Evolutionary conservation across 768 basidiomycete species (phyloP), one percentile per base, ranked within the genome.

Genomic region (Panaeolus cyanescens): DNA sequence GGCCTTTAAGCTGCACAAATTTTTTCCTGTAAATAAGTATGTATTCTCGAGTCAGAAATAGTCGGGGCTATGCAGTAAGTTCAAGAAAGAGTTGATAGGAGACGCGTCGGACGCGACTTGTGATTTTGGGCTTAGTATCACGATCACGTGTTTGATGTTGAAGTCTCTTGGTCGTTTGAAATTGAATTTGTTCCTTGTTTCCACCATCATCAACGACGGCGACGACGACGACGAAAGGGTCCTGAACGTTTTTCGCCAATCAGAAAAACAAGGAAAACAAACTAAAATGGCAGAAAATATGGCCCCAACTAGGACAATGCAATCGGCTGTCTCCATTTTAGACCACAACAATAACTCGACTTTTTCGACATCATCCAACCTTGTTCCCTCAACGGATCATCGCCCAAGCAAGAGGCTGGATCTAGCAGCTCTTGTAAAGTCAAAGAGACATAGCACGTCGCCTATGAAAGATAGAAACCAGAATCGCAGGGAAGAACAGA

Each of bases 101-200:
- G 45, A 50, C 45, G 45, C 45, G 45, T n/a, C n/a, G n/a, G n/a
- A 28, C 45, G 45, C 45, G 45, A 50, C 39, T 42, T 42, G 45
- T 50, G 25, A 50, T 50, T 4, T 37, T 5, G n/a, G 12, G 12
- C n/a, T 50, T 20, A 50, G 30, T 50, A 50, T 50, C 45, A 28
- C 45, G 45, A 50, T 50, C 45, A 50, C 45, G 45, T 50, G 45
- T 13, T 28, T 50, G 45, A 50, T 28, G 45, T 50, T 50, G 45
- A 50, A 50, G 19, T 50, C 22, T 10, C 22, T 20, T 4, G 20
- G 7, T 9, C n/a, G 39, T 42, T 42, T 42, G 39, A 42, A 42
- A 42, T 50, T 50, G 4, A 37, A 37, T 4, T 37, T 50, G 45
- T 50, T 28, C 25, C 45, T 50, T 50, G 45, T 50, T 50, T 28